phyloP scores from a whole-genome alignment of 495 filamentous ascomycete species.

The Aspergillus cavernicola region DNA sequence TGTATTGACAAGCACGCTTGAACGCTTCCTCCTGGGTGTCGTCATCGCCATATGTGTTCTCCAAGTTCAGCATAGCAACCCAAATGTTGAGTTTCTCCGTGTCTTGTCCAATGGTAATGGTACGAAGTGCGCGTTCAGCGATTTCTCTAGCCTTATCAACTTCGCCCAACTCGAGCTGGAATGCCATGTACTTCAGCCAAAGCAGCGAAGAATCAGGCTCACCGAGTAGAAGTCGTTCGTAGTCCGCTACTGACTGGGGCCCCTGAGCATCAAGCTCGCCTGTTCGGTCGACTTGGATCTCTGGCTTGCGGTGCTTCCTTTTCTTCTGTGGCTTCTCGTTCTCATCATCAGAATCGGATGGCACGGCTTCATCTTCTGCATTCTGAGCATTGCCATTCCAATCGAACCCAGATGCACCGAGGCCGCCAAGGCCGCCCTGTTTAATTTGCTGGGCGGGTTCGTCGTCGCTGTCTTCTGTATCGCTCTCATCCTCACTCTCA shows the following conservation, averaged over 20 bases:
- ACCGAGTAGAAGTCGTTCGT: conserved; percentile 86
- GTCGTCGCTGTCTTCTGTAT: conserved; percentile 30
- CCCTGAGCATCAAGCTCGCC: conserved; percentile 84
- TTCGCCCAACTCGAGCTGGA: conserved; percentile 89
- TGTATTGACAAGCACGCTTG: conserved; percentile 89
- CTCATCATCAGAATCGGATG: conserved; percentile 47
- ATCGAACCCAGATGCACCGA: conserved; percentile 80
- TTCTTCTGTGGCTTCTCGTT: conserved; percentile 57
- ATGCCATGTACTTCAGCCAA: conserved; percentile 96
- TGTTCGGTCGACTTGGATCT: conserved; percentile 81
- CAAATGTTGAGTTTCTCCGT: conserved; percentile 91
- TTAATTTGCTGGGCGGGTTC: conserved; percentile 21
- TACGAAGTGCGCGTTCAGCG: conserved; percentile 82
- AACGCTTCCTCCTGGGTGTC: conserved; percentile 85
- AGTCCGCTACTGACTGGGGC: conserved; percentile 87
- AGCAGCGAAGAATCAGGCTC: conserved; percentile 84
- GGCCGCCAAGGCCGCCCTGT: conserved; percentile 64
- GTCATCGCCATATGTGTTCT: conserved; percentile 83
- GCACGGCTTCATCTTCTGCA: conserved; percentile 41
- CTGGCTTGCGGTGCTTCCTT: conserved; percentile 73
- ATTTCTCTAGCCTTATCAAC: conserved; percentile 79
- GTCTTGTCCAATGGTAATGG: conserved; percentile 82
- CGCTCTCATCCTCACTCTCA: conserved; percentile 40
- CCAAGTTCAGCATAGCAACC: conserved; percentile 90
- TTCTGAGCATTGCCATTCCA: conserved; percentile 67